Conservation (phyloP, 257 asterid species). For the Solanum bulbocastanum region DNA sequence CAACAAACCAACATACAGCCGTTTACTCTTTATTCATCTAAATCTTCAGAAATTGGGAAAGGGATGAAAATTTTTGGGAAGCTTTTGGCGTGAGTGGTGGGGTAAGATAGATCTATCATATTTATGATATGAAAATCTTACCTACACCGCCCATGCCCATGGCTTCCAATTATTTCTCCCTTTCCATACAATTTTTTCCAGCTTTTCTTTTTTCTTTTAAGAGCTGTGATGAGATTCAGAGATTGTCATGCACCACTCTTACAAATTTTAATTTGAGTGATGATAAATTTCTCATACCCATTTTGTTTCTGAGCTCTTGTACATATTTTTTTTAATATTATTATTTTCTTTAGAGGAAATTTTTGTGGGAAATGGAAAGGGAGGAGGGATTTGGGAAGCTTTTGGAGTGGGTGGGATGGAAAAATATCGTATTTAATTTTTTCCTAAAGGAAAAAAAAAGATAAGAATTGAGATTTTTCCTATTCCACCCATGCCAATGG, state of each 20-base stretch:
- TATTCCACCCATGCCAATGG: slow-evolving; percentile 1
- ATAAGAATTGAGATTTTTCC: not conserved
- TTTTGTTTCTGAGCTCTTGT: not conserved
- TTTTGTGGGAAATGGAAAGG: not conserved
- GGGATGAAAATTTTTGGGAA: not conserved
- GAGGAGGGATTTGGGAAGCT: not conserved
- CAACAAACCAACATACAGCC: not conserved
- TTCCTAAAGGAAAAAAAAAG: not conserved
- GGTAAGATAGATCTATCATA: not conserved
- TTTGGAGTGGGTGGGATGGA: not conserved
- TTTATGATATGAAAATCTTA: not conserved
- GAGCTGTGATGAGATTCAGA: not conserved
- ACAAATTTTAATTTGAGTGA: not conserved
- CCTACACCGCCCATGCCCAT: not conserved
- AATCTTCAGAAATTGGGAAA: not conserved
- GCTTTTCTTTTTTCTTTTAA: not conserved
- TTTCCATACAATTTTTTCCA: not conserved
- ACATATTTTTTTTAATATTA: not conserved
- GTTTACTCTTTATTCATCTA: not conserved
- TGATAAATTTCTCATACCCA: not conserved
- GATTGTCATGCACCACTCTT: slow-evolving; percentile 2
- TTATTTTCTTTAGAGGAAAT: not conserved
- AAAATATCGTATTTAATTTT: not conserved
- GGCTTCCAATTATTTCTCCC: not conserved
- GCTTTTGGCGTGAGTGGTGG: not conserved